Conservation (phyloP, 345 rosid genomes). For the Ailanthus altissimus region DNA sequence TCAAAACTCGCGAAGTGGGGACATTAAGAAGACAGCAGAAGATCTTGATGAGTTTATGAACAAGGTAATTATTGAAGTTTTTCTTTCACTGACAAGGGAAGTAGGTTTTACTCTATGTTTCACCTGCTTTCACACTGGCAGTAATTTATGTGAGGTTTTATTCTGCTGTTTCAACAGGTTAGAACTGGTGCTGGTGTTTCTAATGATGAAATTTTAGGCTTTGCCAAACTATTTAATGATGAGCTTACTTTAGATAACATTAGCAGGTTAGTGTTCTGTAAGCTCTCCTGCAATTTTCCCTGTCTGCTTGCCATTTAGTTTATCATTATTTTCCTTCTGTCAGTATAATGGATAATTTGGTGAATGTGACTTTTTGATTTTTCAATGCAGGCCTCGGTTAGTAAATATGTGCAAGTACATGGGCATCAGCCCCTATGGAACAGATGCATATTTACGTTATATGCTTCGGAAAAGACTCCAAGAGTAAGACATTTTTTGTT, state of each 20-base stretch:
- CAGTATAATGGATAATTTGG: not conserved
- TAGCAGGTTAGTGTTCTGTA: conserved; percentile 63
- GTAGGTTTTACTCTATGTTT: not conserved
- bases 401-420: conserved; percentile 98
- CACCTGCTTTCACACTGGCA: not conserved
- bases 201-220: conserved; percentile 95
- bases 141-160: conserved; percentile 5
- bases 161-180: conserved; percentile 53
- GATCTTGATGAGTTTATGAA: conserved; percentile 92
- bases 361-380: conserved; percentile 26
- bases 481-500: conserved; percentile 55
- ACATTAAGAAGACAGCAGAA: conserved; percentile 82
- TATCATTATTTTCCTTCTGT: conserved; percentile 8
- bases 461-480: conserved; percentile 91
- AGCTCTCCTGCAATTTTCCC: conserved; percentile 3
- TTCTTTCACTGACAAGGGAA: conserved; percentile 2
- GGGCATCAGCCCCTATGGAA: conserved; percentile 95
- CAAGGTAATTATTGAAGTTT: conserved; percentile 45
- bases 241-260: conserved; percentile 95
- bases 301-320: conserved; percentile 12
- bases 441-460: conserved; percentile 90
- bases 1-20: conserved; percentile 84
- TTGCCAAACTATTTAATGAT: conserved; percentile 92
- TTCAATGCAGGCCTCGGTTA: conserved; percentile 71
- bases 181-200: conserved; percentile 88